Evolutionary conservation across 2,329 filamentous ascomycete genomes (phyloP).

Genomic region (Gyromitra esculenta): DNA sequence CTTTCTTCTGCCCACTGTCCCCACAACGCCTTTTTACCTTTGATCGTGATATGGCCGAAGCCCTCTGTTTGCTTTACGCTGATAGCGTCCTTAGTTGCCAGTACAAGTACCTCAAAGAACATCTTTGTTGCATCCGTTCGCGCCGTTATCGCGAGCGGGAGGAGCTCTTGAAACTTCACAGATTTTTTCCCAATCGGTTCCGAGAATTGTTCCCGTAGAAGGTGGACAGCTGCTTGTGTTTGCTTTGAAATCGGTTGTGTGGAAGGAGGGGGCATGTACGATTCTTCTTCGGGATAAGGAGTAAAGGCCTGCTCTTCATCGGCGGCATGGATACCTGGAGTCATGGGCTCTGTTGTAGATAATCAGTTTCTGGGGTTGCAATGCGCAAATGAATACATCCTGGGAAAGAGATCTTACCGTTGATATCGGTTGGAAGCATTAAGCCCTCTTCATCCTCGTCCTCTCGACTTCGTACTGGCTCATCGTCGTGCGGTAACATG

Average conservation of each 20-base stretch:
- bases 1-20: slow-evolving; percentile 88
- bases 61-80: slow-evolving; percentile 87
- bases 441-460: slow-evolving; percentile 61
- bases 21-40: slow-evolving; percentile 95
- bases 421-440: slow-evolving; percentile 69
- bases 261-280: slow-evolving; percentile 73
- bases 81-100: slow-evolving; percentile 97
- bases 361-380: slow-evolving; percentile 58
- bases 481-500: slow-evolving; percentile 44
- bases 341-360: slow-evolving; percentile 28
- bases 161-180: slow-evolving; percentile 89
- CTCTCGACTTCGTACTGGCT: slow-evolving; percentile 14
- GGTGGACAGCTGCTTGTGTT: slow-evolving; percentile 94
- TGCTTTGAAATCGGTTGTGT: slow-evolving; percentile 87
- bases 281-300: slow-evolving; percentile 69
- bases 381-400: slow-evolving; percentile 33
- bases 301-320: slow-evolving; percentile 68
- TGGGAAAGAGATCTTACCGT: slow-evolving; percentile 18
- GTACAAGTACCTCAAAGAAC: slow-evolving; percentile 96
- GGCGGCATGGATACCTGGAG: slow-evolving; percentile 33
- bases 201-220: slow-evolving; percentile 88
- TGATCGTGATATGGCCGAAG: slow-evolving; percentile 75
- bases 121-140: slow-evolving; percentile 97
- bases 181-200: slow-evolving; percentile 76
- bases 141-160: slow-evolving; percentile 81